Percentiles rank a stretch among this genome's conserved stretches.
Evolutionary conservation across 768 basidiomycete genomes (phyloP).

Genomic region (Agrocybe praecox): DNA sequence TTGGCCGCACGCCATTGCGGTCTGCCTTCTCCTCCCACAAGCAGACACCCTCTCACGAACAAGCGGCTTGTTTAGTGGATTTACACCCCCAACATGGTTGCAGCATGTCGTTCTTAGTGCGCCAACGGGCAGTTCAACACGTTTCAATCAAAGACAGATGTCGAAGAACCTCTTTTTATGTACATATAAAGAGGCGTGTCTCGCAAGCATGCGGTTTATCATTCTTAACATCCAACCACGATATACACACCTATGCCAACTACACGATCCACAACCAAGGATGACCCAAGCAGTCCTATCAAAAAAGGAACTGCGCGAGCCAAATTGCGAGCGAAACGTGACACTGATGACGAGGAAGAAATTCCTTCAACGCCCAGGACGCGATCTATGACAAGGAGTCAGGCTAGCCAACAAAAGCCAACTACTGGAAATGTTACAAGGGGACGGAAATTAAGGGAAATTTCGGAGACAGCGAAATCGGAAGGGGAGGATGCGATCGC

Average conservation of each 20-base stretch:
- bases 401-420: background rate
- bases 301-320: background rate
- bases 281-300: background rate
- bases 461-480: background rate
- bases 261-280: too few species aligned
- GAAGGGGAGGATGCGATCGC: background rate
- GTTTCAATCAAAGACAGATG: too few species aligned
- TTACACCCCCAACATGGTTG: background rate
- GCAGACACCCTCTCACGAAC: background rate
- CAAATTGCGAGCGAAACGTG: background rate
- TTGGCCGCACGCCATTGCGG: background rate
- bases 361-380: background rate
- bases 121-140: background rate
- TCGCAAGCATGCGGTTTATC: too few species aligned
- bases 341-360: background rate
- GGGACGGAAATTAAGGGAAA: background rate
- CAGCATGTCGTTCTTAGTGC: background rate
- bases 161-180: too few species aligned
- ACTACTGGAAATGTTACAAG: background rate
- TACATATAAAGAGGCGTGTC: too few species aligned
- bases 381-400: background rate
- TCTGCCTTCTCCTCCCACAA: background rate
- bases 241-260: too few species aligned
- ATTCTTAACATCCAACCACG: too few species aligned
- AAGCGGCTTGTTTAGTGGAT: background rate